A percentile compares a stretch with the other conserved stretches of the same genome.
These are phyloP conservation scores for Penicillium turbatum DNA, from an alignment of 495 filamentous ascomycete genomes.

Conservation along the genomic window DNA sequence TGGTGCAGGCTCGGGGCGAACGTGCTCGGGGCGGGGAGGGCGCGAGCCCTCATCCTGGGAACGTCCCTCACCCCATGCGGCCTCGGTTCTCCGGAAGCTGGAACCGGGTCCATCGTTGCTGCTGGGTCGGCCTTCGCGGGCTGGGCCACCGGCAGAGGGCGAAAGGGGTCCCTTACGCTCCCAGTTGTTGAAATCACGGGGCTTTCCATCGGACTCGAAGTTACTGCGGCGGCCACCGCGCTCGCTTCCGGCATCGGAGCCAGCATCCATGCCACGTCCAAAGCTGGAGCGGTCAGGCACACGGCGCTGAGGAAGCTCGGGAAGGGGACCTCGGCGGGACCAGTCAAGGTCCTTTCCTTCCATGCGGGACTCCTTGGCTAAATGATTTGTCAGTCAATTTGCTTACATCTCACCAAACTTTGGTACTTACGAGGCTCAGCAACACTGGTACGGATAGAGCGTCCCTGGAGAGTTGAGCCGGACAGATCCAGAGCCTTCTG, in stretches of 20 bases:
- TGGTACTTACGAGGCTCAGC: slow-evolving; percentile 72
- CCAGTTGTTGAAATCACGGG: slow-evolving; percentile 88
- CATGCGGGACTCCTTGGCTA: slow-evolving; percentile 68
- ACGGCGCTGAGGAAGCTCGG: slow-evolving; percentile 57
- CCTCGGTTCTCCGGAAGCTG: slow-evolving; percentile 60
- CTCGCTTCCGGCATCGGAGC: slow-evolving; percentile 50
- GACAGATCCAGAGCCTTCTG: slow-evolving; percentile 85
- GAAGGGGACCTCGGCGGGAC: slow-evolving; percentile 86
- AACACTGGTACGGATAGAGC: slow-evolving; percentile 82
- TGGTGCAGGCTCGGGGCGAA: slow-evolving; percentile 64
- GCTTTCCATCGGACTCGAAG: slow-evolving; percentile 72
- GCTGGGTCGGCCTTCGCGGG: slow-evolving; percentile 62
- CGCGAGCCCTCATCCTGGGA: slow-evolving; percentile 70
- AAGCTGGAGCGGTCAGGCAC: slow-evolving; percentile 46
- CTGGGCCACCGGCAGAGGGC: slow-evolving; percentile 56
- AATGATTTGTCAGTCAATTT: slow-evolving; percentile 25
- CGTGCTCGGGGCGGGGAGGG: slow-evolving; percentile 70
- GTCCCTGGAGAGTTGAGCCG: slow-evolving; percentile 73
- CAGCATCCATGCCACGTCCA: slow-evolving; percentile 47
- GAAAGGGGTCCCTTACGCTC: slow-evolving; percentile 91
- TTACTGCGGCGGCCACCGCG: slow-evolving; percentile 48
- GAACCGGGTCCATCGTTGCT: slow-evolving; percentile 59
- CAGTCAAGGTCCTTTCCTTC: slow-evolving; percentile 58
- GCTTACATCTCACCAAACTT: background rate
- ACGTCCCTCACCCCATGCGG: slow-evolving; percentile 82